phyloP scores from a whole-genome alignment of 352 stramenopile genomes.

The Globisporangium cederbergense region DNA sequence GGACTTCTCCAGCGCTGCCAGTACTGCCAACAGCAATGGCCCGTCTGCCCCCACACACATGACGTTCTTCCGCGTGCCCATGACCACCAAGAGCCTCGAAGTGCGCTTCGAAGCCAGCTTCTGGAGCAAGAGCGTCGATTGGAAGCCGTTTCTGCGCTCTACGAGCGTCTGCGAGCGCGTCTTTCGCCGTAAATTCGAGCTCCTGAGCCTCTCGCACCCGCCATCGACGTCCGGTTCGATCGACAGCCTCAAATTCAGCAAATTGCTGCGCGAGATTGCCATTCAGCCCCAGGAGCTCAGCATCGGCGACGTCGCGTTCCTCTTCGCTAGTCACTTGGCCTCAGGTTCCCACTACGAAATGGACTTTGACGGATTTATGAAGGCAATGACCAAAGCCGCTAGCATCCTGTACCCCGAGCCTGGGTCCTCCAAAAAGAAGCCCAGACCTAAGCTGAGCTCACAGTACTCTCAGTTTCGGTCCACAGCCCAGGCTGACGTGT shows the following conservation, averaged over 20 bases:
- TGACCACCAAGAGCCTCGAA: conserved; percentile 32
- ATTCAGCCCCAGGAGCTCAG: conserved; percentile 42
- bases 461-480: neutral
- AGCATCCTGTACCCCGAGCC: conserved; percentile 23
- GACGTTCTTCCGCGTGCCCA: conserved; percentile 38
- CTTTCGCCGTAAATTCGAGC: conserved; percentile 38
- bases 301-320: conserved; percentile 63
- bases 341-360: conserved; percentile 54
- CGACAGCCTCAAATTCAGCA: conserved; percentile 80
- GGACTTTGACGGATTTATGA: conserved; percentile 47
- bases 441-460: neutral
- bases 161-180: conserved; percentile 35
- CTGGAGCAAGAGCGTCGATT: conserved; percentile 65
- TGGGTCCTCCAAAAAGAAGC: neutral
- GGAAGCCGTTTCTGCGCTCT: conserved; percentile 23
- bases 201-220: conserved; percentile 50
- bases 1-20: conserved; percentile 26
- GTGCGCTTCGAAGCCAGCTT: conserved; percentile 35
- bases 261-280: conserved; percentile 58
- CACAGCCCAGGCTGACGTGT: conserved; percentile 23
- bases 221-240: conserved; percentile 26
- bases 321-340: conserved; percentile 46
- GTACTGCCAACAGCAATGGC: too few species aligned
- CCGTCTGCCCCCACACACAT: neutral
- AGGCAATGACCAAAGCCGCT: conserved; percentile 38